A percentile compares a stretch with the other conserved stretches of the same genome.
Evolutionary conservation across 2,329 filamentous ascomycete species (phyloP).

Genomic region (Juglanconis sp.): DNA sequence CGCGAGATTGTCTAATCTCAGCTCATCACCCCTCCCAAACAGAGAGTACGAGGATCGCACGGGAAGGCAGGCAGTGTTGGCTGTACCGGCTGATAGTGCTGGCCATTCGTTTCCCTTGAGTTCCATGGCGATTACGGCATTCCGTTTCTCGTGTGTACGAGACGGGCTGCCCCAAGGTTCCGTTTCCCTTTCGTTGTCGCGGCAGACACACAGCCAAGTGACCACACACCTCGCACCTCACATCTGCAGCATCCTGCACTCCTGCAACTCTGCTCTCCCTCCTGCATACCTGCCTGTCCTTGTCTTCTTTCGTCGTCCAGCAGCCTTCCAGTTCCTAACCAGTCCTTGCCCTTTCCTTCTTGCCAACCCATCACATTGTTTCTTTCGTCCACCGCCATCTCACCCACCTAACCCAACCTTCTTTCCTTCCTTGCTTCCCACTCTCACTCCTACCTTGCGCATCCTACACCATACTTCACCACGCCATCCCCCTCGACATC

Average conservation of each 20-base stretch:
- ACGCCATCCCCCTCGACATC: constrained; percentile 6
- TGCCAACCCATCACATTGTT: background rate
- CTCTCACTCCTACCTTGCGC: constrained; percentile 17
- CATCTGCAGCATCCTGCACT: background rate
- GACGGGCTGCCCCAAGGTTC: background rate
- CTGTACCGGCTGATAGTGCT: too few species aligned
- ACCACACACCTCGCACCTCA: background rate
- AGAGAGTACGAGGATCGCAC: too few species aligned
- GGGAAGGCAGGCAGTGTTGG: too few species aligned
- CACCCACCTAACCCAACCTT: constrained; percentile 19
- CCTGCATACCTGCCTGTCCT: constrained; percentile 14
- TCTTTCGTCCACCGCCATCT: constrained; percentile 11
- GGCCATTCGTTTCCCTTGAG: too few species aligned
- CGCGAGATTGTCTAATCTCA: background rate
- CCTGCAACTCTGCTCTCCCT: background rate
- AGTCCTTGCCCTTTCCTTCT: background rate
- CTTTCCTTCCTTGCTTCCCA: constrained; percentile 19
- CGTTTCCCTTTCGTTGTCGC: background rate
- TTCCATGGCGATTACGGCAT: too few species aligned
- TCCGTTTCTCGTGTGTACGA: too few species aligned
- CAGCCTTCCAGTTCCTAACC: constrained; percentile 1
- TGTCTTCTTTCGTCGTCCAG: constrained; percentile 5
- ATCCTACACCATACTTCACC: constrained; percentile 16
- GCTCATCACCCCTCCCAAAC: background rate
- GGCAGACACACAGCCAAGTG: background rate